Evolutionary conservation across 306 rosid species (phyloP).

Genomic region (Begonia loranthoides): DNA sequence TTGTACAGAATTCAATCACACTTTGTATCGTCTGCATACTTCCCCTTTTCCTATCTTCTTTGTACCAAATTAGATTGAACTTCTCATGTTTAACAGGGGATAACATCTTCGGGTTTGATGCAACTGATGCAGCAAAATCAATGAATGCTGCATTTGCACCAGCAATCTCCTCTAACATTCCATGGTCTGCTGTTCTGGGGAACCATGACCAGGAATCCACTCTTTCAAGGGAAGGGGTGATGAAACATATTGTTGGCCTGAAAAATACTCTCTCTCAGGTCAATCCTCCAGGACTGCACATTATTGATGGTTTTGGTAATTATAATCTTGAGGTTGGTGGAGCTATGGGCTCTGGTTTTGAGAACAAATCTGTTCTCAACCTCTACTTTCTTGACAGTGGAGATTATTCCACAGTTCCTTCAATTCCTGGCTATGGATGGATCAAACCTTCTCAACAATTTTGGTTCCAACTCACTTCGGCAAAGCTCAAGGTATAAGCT

Average conservation of each 20-base stretch:
- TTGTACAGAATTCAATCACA: no score
- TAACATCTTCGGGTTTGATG: slow-evolving; percentile 53
- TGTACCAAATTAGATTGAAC: background rate
- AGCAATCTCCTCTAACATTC: slow-evolving; percentile 70
- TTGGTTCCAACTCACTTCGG: slow-evolving; percentile 68
- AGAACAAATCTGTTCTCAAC: slow-evolving; percentile 76
- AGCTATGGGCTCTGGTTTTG: slow-evolving; percentile 49
- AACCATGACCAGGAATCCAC: slow-evolving; percentile 94
- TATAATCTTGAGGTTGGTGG: slow-evolving; percentile 76
- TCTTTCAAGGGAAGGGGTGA: slow-evolving; percentile 80
- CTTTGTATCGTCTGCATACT: no score
- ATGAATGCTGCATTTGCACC: slow-evolving; percentile 76
- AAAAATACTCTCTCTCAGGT: slow-evolving; percentile 54
- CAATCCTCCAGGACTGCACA: slow-evolving; percentile 38
- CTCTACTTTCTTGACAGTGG: slow-evolving; percentile 94
- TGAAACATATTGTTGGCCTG: slow-evolving; percentile 65
- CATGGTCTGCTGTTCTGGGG: slow-evolving; percentile 88
- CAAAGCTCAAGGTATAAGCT: slow-evolving; percentile 44
- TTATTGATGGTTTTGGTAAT: slow-evolving; percentile 88
- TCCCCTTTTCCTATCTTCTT: no score
- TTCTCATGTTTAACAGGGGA: slow-evolving; percentile 43
- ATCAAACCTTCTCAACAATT: slow-evolving; percentile 84
- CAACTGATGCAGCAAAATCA: slow-evolving; percentile 58
- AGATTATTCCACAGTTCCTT: slow-evolving; percentile 60
- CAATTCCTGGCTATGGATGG: slow-evolving; percentile 72